Evolutionary conservation across 768 basidiomycete species (phyloP).

Genomic region (Leccinum variicolor): DNA sequence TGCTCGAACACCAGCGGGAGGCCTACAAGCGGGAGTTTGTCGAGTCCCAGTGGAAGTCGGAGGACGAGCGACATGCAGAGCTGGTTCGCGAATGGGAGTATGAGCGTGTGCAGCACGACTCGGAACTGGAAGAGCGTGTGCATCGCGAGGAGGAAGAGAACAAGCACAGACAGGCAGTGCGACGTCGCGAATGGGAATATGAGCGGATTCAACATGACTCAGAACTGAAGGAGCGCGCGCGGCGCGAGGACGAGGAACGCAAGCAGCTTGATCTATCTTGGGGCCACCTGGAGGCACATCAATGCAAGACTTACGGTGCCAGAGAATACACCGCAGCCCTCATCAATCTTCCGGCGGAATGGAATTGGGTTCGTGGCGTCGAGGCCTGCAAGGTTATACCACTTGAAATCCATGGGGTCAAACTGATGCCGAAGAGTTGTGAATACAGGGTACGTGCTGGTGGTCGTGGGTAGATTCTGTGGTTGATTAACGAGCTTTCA

Average conservation of each 20-base stretch:
- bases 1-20: constrained; percentile 14
- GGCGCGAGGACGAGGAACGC: background rate
- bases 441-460: background rate
- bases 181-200: constrained; percentile 13
- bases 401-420: background rate
- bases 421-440: background rate
- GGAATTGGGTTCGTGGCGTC: background rate
- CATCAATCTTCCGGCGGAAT: background rate
- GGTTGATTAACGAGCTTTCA: background rate
- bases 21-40: constrained; percentile 5
- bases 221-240: background rate
- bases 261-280: background rate
- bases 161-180: background rate
- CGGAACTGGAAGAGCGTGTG: background rate
- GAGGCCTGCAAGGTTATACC: background rate
- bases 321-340: background rate
- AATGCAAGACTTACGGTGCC: background rate
- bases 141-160: background rate
- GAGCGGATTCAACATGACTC: background rate
- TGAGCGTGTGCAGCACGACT: constrained; percentile 8
- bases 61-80: constrained; percentile 12
- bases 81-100: constrained; percentile 15
- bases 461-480: background rate
- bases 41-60: constrained; percentile 18
- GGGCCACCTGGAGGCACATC: background rate